Percentiles rank a stretch among this genome's conserved stretches.
Evolutionary conservation across 2,329 filamentous ascomycete genomes (phyloP).

Genomic region (Cladosporium sp.): DNA sequence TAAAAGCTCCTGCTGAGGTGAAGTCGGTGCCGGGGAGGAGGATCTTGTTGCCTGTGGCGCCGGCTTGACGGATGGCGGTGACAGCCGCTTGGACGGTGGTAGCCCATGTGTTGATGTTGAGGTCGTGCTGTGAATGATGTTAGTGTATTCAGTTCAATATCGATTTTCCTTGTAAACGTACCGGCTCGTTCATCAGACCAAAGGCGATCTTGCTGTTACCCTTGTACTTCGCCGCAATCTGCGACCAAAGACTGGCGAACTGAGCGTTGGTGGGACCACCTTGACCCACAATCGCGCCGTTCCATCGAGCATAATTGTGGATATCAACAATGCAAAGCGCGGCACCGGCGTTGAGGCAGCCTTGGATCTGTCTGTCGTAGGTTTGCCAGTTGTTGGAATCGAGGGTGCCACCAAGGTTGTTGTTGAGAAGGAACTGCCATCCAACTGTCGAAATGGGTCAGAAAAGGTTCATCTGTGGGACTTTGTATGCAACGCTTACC

Average conservation of each 20-base stretch:
- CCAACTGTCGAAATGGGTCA: slow-evolving; percentile 32
- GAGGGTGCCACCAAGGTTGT: slow-evolving; percentile 24
- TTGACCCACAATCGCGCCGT: slow-evolving; percentile 64
- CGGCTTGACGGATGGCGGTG: slow-evolving; percentile 63
- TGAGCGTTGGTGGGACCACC: slow-evolving; percentile 62
- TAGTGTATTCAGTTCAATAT: slow-evolving; percentile 46
- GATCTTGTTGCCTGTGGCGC: slow-evolving; percentile 64
- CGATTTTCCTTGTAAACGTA: neutral
- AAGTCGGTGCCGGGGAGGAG: slow-evolving; percentile 64
- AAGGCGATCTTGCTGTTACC: slow-evolving; percentile 58
- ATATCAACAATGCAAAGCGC: slow-evolving; percentile 36
- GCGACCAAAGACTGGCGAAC: slow-evolving; percentile 59
- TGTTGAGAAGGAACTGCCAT: slow-evolving; percentile 32
- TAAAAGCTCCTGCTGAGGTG: slow-evolving; percentile 21
- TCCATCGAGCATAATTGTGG: slow-evolving; percentile 51
- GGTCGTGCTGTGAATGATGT: slow-evolving; percentile 34
- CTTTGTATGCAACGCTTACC: neutral
- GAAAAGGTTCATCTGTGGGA: neutral
- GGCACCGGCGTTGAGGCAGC: slow-evolving; percentile 39
- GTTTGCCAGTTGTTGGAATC: slow-evolving; percentile 26
- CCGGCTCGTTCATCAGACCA: slow-evolving; percentile 68
- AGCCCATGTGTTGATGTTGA: slow-evolving; percentile 59
- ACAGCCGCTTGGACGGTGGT: slow-evolving; percentile 62
- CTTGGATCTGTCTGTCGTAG: slow-evolving; percentile 34
- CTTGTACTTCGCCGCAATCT: slow-evolving; percentile 59